Evolutionary conservation across 139 green algal genomes (phyloP), one percentile per base, ranked within the genome.

Genomic region (Chlamydomonas schloesseri): DNA sequence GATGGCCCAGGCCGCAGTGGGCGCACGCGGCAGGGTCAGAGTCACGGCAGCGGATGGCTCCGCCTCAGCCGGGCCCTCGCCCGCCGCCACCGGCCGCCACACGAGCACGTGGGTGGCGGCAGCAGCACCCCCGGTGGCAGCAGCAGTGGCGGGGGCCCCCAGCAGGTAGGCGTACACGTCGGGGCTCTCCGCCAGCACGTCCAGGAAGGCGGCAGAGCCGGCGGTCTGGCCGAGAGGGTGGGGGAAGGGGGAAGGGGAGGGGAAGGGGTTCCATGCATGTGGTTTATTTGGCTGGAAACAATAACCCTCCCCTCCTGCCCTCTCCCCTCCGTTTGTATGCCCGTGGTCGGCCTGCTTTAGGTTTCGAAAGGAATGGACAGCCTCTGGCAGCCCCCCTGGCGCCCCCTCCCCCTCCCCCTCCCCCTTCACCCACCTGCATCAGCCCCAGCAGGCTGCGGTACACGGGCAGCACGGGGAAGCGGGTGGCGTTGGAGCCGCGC

Each of bases 41-140:
- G 24, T 60, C 3, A 60, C 57, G 0, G 34, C 23, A 23, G 60
- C 60, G 0, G 46, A 24, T 1, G 77, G 77, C 37, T 83, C 77
- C 42, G 42, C 42, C 42, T 50, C 42, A 1, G 42, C 29, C 37
- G 78, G 78, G 23, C 78, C 78, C 64, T 84, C 84, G 14, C 84
- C 84, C 68, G 73, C 75, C 29, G 76, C 60, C 31, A 82, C 73
- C 1, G 77, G 77, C 42, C 78, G 37, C 86, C 86, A 89, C 4
- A 71, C 86, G 33, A 89, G 57, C 20, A 89, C 37, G 58, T 89
- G 77, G 13, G 86, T 87, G 36, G 65, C 62, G 26, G 77, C 67
- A 1, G 50, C 57, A 8, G n/a, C 55, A 17, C 36, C 53, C 28
- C 31, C 46, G 50, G 17, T 60, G 53, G 60, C 46, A 1, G 18